phyloP scores from a whole-genome alignment of 2,329 filamentous ascomycete genomes.

The Dendrostoma leiphaemia region DNA sequence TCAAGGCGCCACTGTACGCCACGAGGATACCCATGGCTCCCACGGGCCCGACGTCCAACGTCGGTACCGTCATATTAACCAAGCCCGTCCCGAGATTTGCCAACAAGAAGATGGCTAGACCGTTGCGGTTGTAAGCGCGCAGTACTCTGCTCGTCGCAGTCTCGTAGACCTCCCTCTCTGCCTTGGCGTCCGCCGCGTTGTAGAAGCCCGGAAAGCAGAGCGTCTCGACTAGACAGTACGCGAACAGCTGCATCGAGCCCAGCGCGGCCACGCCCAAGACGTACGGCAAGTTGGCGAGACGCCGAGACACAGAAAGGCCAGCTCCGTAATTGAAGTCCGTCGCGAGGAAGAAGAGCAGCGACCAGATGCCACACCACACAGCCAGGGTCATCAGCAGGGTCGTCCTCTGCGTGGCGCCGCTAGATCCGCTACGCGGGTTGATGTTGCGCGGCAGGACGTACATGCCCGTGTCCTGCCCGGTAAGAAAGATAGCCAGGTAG shows the following conservation, averaged over 20 bases:
- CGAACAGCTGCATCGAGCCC: constrained; percentile 78
- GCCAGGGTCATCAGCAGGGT: constrained; percentile 63
- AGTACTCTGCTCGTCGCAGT: constrained; percentile 79
- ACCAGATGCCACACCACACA: constrained; percentile 67
- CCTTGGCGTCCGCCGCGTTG: constrained; percentile 49
- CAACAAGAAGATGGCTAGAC: constrained; percentile 77
- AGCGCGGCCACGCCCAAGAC: constrained; percentile 90
- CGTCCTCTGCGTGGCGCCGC: constrained; percentile 47
- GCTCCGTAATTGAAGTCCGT: constrained; percentile 70
- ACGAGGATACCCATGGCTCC: constrained; percentile 72
- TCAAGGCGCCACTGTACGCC: constrained; percentile 67
- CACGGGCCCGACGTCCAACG: constrained; percentile 65
- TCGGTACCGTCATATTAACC: constrained; percentile 84
- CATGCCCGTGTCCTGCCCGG: constrained; percentile 81
- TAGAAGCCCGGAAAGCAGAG: constrained; percentile 74
- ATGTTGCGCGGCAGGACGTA: constrained; percentile 67
- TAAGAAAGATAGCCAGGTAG: constrained; percentile 91
- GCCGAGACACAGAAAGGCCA: constrained; percentile 75
- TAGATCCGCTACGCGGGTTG: constrained; percentile 39
- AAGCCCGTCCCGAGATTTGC: constrained; percentile 88
- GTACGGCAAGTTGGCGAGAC: constrained; percentile 91
- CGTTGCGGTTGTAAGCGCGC: constrained; percentile 83
- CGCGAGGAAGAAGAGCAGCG: constrained; percentile 64
- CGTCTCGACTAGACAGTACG: constrained; percentile 76
- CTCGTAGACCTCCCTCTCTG: constrained; percentile 63